A percentile compares a stretch with the other conserved stretches of the same genome.
phyloP scores from a whole-genome alignment of 306 rosid species.

The Psophocarpus tetragonolobus region DNA sequence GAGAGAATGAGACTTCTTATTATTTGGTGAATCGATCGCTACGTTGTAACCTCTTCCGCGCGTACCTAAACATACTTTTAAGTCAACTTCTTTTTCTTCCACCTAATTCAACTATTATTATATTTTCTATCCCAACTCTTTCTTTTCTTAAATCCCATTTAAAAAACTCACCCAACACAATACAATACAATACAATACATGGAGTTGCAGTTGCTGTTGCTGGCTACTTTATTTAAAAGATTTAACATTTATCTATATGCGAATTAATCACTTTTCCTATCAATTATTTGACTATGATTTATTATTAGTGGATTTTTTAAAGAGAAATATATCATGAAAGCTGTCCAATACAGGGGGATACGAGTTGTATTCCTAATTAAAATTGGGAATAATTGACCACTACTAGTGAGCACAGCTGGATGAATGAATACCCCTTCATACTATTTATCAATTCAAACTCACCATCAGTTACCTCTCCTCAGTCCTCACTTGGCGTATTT shows the following conservation, averaged over 20 bases:
- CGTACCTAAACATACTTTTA: no score
- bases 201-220: no score
- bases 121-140: not conserved
- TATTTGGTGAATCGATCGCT: no score
- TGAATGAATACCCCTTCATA: not conserved
- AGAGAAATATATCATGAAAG: not conserved
- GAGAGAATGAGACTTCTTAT: no score
- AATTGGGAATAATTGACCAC: not conserved
- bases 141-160: not conserved
- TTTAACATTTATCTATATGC: not conserved
- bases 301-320: not conserved
- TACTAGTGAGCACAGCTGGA: constrained; percentile 15
- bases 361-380: constrained; percentile 38
- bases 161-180: not conserved
- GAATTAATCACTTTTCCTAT: not conserved
- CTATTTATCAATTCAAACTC: not conserved
- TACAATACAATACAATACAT: no score
- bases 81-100: constrained; percentile 13
- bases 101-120: not conserved
- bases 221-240: not conserved
- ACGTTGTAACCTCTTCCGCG: no score
- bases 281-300: not conserved
- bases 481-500: not conserved
- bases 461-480: not conserved
- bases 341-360: constrained; percentile 29